phyloP scores from a whole-genome alignment of 2,329 filamentous ascomycete species.

The Penicillium sp. region DNA sequence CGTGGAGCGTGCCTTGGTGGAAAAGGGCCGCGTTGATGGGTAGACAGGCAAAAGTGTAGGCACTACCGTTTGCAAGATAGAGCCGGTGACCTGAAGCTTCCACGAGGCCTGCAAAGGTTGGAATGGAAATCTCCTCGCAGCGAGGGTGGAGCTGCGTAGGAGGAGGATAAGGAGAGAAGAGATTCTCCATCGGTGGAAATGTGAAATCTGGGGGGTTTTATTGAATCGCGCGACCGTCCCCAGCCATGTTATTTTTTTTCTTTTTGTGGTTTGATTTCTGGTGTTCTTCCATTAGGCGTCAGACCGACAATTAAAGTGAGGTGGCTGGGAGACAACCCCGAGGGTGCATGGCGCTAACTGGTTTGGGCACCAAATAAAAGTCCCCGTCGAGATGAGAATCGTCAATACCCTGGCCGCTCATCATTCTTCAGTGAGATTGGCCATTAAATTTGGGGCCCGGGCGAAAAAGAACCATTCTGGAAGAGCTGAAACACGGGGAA shows the following conservation, averaged over 20 bases:
- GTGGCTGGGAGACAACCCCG: no score
- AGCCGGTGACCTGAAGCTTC: background rate
- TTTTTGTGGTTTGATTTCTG: background rate
- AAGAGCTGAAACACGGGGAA: no score
- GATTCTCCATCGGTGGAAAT: conserved; percentile 8
- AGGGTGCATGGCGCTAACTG: no score
- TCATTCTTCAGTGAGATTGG: no score
- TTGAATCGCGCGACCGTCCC: conserved; percentile 7
- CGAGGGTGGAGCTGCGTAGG: background rate
- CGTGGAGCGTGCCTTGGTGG: background rate
- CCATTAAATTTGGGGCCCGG: no score
- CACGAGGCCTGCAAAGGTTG: no score
- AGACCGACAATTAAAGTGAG: no score
- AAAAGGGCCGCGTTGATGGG: background rate
- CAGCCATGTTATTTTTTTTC: conserved; percentile 20
- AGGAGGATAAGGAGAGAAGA: background rate
- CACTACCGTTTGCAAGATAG: background rate
- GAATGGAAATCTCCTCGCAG: background rate
- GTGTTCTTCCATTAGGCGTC: no score
- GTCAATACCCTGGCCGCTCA: no score
- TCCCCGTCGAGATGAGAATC: background rate
- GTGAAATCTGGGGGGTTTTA: conserved; percentile 11
- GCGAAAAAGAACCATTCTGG: no score
- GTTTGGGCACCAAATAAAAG: no score
- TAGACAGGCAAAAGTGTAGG: background rate